A percentile compares a stretch with the other conserved stretches of the same genome.
Evolutionary conservation across 2,329 filamentous ascomycete species (phyloP).

Genomic region (Elsinoe ampelina): DNA sequence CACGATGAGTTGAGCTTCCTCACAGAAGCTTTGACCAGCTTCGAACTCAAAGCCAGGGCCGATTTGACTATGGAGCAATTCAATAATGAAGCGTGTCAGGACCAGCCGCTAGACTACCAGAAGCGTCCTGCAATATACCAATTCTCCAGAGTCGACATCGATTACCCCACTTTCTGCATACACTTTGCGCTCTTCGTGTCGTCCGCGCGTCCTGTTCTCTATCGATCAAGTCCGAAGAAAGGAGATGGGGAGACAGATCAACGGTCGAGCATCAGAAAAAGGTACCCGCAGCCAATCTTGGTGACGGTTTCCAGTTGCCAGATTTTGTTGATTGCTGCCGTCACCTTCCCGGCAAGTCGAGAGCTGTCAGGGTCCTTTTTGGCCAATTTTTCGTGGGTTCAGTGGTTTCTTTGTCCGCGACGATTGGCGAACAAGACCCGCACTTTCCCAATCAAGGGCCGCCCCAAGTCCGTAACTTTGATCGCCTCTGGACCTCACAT

Average conservation of each 20-base stretch:
- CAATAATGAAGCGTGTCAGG: neutral
- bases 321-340: conserved; percentile 10
- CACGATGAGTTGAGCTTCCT: no score
- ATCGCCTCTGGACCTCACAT: neutral
- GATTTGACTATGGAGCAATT: neutral
- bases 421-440: neutral
- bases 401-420: neutral
- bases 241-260: neutral
- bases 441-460: conserved; percentile 10
- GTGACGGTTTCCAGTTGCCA: conserved; percentile 3
- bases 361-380: neutral
- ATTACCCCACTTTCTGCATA: conserved; percentile 3
- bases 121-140: conserved; percentile 3
- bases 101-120: neutral
- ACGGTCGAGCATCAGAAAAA: conserved; percentile 4
- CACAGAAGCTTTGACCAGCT: conserved; percentile 1
- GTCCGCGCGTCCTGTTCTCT: neutral
- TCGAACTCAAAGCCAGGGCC: neutral
- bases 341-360: neutral
- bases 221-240: neutral
- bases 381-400: neutral
- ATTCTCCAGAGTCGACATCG: neutral
- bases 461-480: neutral
- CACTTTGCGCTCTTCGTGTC: neutral
- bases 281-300: conserved; percentile 11